Evolutionary conservation across 192 early-diverging fungal genomes (phyloP).

Genomic region (Chytriomyces sp.): DNA sequence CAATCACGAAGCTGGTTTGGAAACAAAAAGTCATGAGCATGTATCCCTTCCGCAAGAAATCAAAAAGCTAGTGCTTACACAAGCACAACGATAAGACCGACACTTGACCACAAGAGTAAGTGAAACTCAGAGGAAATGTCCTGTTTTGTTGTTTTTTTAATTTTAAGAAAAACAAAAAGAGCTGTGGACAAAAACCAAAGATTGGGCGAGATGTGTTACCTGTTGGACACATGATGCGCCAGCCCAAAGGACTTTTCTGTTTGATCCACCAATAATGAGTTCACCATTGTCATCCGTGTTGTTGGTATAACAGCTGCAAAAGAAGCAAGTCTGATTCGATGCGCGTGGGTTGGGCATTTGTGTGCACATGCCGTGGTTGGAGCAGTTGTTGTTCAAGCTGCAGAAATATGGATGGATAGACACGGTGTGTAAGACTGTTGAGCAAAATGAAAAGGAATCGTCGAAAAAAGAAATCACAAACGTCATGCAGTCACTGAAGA

Average conservation of each 20-base stretch:
- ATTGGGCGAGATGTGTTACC: not conserved
- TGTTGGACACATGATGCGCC: conserved; percentile 29
- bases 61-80: conserved; percentile 4
- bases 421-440: not conserved
- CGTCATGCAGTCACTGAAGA: conserved; percentile 30
- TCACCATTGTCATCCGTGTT: conserved; percentile 38
- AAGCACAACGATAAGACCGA: conserved; percentile 7
- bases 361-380: conserved; percentile 30
- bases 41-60: not conserved
- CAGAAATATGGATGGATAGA: not conserved
- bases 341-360: conserved; percentile 4
- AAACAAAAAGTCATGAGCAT: not conserved
- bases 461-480: not conserved
- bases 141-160: not conserved
- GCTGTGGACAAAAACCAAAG: not conserved
- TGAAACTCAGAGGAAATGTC: conserved; percentile 35
- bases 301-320: conserved; percentile 39
- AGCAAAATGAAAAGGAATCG: not conserved
- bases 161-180: not conserved
- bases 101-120: conserved; percentile 26
- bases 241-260: conserved; percentile 34
- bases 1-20: conserved; percentile 26
- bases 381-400: conserved; percentile 30
- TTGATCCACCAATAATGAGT: conserved; percentile 28
- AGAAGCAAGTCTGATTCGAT: conserved; percentile 32